Base-by-base conservation (phyloP, 1,284 basidiomycete genomes). In the Cystobasidium sp. region DNA sequence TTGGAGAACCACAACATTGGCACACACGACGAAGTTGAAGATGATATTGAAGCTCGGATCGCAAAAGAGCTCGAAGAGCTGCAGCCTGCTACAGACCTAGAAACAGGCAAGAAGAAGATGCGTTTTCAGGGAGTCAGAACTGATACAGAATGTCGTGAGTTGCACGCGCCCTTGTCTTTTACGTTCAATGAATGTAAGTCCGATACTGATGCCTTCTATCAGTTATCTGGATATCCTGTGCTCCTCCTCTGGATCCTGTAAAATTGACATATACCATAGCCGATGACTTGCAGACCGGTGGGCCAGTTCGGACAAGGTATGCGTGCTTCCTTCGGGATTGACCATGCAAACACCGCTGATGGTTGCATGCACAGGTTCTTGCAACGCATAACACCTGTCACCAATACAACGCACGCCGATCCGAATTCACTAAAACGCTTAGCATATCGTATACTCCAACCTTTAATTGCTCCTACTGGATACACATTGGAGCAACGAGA, bases 171-270 rank as follows among this genome's bases (percentile, higher is more conserved):
- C 53, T 49, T n/a, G n/a, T 20, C 49, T 62, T 62, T 49, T 20
- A 52, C 68, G 55, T 55, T 7, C 16, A 31, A 37, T 65, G 51
- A 41, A 62, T 74, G 49, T 9, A 76, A 52, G 31, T 63, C 64
- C 72, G 14, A 14, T 59, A 39, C 31, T 41, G 53, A 59, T 59
- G 31, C 52, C 43, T n/a, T 74, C 44, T 58, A 59, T 10, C 76
- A 92, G 91, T 92, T 16, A 83, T 91, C 22, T 92, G 91, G 81
- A 89, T 93, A 65, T 88, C 90, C 8, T 91, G 90, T 81, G 89
- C 87, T 81, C 84, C 87, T 1, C 91, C 91, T 0, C 84, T 91
- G 44, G 88, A 92, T 79, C 91, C 91, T 0, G 88, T 92, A n/a
- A 83, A 86, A 75, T 83, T 93, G 10, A 86, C 91, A n/a, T 80